These are phyloP conservation scores for Phytopythium aichiense DNA, from an alignment of 352 stramenopile genomes.

Conservation along the genomic window DNA sequence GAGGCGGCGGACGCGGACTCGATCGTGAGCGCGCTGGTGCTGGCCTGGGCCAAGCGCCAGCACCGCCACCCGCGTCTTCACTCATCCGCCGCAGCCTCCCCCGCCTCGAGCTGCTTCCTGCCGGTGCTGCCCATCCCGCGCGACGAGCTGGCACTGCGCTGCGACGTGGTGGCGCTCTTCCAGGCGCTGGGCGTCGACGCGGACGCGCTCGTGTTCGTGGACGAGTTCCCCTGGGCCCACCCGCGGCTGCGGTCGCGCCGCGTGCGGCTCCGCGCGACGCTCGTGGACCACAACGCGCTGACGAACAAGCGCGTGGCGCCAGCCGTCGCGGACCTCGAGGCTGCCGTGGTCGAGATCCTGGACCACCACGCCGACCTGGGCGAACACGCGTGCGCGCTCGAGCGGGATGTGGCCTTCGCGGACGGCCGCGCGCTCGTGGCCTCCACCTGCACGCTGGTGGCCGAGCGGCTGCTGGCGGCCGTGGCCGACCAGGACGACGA, in stretches of 20 bases:
- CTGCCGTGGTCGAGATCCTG: constrained; percentile 64
- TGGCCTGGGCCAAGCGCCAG: constrained; percentile 45
- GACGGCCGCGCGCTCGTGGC: constrained; percentile 64
- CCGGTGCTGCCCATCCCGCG: constrained; percentile 64
- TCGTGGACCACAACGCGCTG: constrained; percentile 76
- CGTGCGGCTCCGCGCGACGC: constrained; percentile 31
- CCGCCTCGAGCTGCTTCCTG: constrained; percentile 15
- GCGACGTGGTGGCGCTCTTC: constrained; percentile 64
- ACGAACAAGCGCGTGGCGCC: constrained; percentile 49
- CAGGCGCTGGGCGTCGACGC: constrained; percentile 47
- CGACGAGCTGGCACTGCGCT: constrained; percentile 54
- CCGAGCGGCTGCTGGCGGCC: constrained; percentile 38
- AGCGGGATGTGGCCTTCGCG: constrained; percentile 65
- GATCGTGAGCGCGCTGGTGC: constrained; percentile 73
- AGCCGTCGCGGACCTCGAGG: background rate
- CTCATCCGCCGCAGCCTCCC: background rate
- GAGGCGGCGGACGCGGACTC: constrained; percentile 81
- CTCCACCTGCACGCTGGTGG: constrained; percentile 78
- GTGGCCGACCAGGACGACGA: constrained; percentile 3
- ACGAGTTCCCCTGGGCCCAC: constrained; percentile 68
- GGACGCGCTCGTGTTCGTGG: constrained; percentile 56
- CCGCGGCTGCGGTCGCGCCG: constrained; percentile 4
- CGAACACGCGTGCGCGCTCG: constrained; percentile 28
- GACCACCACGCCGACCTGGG: constrained; percentile 76
- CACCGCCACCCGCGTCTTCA: background rate